Evolutionary conservation across 306 rosid genomes (phyloP), one percentile per base, ranked within the genome.

Genomic region (Malus fusca): DNA sequence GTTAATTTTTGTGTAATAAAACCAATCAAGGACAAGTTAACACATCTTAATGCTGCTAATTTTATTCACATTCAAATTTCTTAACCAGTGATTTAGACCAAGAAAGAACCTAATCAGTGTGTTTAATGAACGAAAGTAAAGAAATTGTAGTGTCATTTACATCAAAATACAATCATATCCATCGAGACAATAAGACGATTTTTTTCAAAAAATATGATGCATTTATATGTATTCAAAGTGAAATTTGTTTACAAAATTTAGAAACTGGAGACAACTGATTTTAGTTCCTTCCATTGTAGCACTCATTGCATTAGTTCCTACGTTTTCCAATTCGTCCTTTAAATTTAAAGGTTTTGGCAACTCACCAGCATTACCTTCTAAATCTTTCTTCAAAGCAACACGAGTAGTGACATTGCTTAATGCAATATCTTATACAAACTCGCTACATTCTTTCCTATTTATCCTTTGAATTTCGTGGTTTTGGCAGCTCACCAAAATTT

Each of bases 311-410:
- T 43, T 46, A 4, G 60, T 17, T 69, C 12, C 61, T 31, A 48
- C 15, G 8, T 48, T 48, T 18, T 21, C 42, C 1, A 4, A 8
- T 46, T 51, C 22, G 0, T 48, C 52, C 28, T 68, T 66, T 30
- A 66, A 71, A 63, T 76, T 74, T 60, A 69, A 76, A 4, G 73
- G 59, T 69, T 76, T 76, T 66, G 86, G 81, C 62, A 68, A 83
- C 82, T 84, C 89, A 69, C 11, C 64, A 46, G 42, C 74, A 71
- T 73, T 81, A 62, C 62, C 85, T 73, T 84, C 77, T 1, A 87
- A 76, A 76, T 51, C 74, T 85, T 80, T 72, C 73, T 74, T 73
- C 68, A 78, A 69, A 79, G 87, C 53, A 67, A 10, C 43, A 67
- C 43, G 1, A 67, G 71, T 22, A 28, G 53, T 40, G 31, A 12